Evolutionary conservation across 176 grass and related monocot genomes (phyloP), one percentile per base, ranked within the genome.

Genomic region (Alloteropsis semialata): DNA sequence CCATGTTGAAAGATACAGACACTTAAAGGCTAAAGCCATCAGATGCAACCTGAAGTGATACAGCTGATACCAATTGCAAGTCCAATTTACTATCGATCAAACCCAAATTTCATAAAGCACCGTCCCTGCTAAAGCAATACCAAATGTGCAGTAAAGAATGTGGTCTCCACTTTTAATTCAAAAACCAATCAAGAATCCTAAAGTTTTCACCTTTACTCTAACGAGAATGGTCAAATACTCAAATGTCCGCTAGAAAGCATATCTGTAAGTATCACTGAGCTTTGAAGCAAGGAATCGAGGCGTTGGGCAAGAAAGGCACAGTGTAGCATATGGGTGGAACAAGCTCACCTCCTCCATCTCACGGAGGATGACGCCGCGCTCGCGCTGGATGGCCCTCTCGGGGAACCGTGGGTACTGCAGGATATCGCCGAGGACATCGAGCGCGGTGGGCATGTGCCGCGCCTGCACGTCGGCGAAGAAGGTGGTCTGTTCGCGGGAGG

Each of bases 401-500:
- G 96, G 96, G 59, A 98, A 95, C 3, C 80, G 86, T 13, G 92
- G 90, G 33, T 98, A 54, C 86, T 98, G 96, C 19, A 98, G 90
- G 43, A 98, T 98, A 79, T 98, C 96, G 43, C 87, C 76, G 55
- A 98, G 91, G 8, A 98, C 82, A 41, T 98, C 96, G 10, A 95
- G 72, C 43, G 96, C 96, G 7, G 34, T 42, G 5, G 91, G 79
- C 22, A 95, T 75, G 66, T 98, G 91, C 36, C 87, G 90, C 19
- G 79, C 81, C 71, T 95, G 96, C 57, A 95, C 96, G 73, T 98
- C 96, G 27, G 96, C 93, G 36, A 95, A 98, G 82, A 93, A 98
- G 43, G 96, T 95, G n/a, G 96, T 98, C 85, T 98, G 96, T 82
- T 98, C 96, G 63, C 96, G 90, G 69, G 96, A 95, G 73, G 96